These are phyloP conservation scores for Mollisiaceae sp. DNA, from an alignment of 2,329 filamentous ascomycete species.

Conservation along the genomic window DNA sequence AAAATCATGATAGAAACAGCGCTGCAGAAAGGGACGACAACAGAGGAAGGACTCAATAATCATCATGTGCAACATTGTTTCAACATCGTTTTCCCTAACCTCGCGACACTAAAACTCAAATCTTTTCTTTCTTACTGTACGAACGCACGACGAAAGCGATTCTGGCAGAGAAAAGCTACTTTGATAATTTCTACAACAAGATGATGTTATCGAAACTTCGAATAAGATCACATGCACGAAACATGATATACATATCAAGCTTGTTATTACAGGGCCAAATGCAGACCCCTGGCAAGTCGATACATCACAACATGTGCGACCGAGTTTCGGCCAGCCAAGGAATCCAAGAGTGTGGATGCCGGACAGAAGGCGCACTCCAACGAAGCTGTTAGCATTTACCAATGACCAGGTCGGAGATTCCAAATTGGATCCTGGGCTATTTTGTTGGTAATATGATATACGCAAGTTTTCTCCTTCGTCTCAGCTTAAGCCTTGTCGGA, in stretches of 20 bases:
- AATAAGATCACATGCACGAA: conserved; percentile 3
- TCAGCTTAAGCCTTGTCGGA: neutral
- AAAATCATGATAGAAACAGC: too few species aligned
- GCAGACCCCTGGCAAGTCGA: neutral
- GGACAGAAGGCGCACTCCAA: conserved; percentile 2
- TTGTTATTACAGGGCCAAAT: neutral
- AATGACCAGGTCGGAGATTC: neutral
- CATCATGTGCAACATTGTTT: neutral
- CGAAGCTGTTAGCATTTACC: neutral
- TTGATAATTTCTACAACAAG: neutral
- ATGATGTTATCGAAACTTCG: neutral
- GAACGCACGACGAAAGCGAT: neutral
- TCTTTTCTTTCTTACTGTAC: neutral
- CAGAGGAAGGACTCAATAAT: neutral
- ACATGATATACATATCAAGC: neutral
- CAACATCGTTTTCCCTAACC: neutral
- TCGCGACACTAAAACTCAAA: neutral
- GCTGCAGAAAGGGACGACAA: too few species aligned
- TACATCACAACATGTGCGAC: neutral
- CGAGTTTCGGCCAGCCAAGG: neutral
- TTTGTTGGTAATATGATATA: neutral
- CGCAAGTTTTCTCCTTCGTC: neutral
- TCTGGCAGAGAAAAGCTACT: neutral
- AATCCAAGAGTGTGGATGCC: neutral
- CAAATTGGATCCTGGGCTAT: neutral